Conservation (phyloP, 1,284 basidiomycete genomes). For the Rhodotorula sp. region DNA sequence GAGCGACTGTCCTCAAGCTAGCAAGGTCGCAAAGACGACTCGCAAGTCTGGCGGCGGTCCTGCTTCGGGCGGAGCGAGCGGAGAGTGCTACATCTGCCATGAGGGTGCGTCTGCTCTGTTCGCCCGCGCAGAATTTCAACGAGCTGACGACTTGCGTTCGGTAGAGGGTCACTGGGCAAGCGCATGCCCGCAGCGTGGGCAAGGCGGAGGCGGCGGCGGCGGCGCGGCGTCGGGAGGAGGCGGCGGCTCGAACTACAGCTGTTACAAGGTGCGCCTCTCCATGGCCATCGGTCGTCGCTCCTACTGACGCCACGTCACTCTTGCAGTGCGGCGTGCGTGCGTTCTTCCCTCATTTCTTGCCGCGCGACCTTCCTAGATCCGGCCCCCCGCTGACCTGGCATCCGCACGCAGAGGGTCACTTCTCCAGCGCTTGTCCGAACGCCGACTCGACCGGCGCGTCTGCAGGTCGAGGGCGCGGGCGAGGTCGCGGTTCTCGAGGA, state of each 20-base stretch:
- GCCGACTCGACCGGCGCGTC: background rate
- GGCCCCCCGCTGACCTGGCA: background rate
- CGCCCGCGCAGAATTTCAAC: too few species aligned
- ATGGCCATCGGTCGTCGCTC: too few species aligned
- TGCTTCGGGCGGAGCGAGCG: constrained; percentile 6
- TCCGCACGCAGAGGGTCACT: constrained; percentile 11
- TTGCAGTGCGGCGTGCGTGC: constrained; percentile 36
- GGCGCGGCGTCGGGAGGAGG: constrained; percentile 17
- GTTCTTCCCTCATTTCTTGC: background rate
- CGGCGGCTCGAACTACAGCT: constrained; percentile 41
- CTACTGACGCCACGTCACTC: too few species aligned
- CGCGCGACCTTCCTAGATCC: too few species aligned
- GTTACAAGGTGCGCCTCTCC: constrained; percentile 45
- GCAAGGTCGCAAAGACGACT: constrained; percentile 19
- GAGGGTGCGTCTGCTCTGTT: background rate
- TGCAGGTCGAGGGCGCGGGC: background rate
- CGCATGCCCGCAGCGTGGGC: constrained; percentile 44
- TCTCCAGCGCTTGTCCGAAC: constrained; percentile 3
- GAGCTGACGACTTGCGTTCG: background rate
- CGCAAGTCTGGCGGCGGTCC: constrained; percentile 2
- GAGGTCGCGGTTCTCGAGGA: background rate
- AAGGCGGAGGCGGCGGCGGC: background rate
- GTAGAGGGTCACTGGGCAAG: constrained; percentile 40
- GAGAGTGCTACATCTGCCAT: constrained; percentile 35
- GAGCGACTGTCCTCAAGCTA: constrained; percentile 41